A percentile compares a stretch with the other conserved stretches of the same genome.
Evolutionary conservation across 1,139 yeast genomes (phyloP).

Genomic region (Suhomyces chickasaworum): DNA sequence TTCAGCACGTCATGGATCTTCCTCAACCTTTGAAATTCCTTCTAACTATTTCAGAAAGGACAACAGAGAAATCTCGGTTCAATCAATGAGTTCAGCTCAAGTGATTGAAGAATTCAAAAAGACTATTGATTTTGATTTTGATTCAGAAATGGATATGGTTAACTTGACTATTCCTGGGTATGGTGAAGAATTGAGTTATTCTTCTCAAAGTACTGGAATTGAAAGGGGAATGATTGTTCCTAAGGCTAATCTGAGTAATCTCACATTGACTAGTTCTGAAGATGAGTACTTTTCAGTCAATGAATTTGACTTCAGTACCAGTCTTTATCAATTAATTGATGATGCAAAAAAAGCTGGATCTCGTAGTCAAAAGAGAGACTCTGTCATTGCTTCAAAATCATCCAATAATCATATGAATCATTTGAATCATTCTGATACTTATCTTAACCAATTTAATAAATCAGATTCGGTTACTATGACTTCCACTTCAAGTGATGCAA

Average conservation of each 20-base stretch:
- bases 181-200: background rate
- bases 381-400: background rate
- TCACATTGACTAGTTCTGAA: conserved; percentile 27
- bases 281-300: conserved; percentile 40
- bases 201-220: background rate
- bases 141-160: conserved; percentile 13
- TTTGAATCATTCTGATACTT: conserved; percentile 2
- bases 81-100: conserved; percentile 36
- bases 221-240: background rate
- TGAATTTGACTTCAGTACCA: conserved; percentile 23
- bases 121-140: conserved; percentile 31
- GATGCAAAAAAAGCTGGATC: conserved; percentile 11
- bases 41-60: conserved; percentile 15
- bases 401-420: too few species aligned
- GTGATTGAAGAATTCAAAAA: conserved; percentile 34
- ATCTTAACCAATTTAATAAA: conserved; percentile 1
- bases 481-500: conserved; percentile 38
- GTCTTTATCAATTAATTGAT: conserved; percentile 9
- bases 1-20: conserved; percentile 12
- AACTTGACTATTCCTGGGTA: background rate
- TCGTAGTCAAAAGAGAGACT: background rate
- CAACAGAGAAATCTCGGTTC: conserved; percentile 24
- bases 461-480: conserved; percentile 12
- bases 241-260: conserved; percentile 8
- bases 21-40: conserved; percentile 21